Evolutionary conservation across 2,329 filamentous ascomycete genomes (phyloP), one percentile per base, ranked within the genome.

Genomic region (Penicillium palitans): DNA sequence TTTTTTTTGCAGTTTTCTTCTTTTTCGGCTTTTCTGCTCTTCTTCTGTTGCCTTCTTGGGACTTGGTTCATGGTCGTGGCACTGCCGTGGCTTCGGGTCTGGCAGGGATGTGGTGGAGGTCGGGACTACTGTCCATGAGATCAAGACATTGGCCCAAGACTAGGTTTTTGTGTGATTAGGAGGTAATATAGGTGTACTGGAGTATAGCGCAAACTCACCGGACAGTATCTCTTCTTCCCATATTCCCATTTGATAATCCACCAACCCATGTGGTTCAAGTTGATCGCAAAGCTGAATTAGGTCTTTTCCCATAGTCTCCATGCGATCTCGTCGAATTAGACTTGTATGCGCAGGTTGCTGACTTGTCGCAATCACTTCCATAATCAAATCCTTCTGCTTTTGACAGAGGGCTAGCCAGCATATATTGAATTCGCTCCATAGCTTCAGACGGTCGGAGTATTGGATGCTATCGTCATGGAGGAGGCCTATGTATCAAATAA

Each of bases 211-310:
- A 37, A 35, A 82, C 90, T 77, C 80, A 96, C 93, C 83, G 58
- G 85, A 84, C 66, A 95, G 85, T 67, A 98, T 97, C 70, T 90
- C 87, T 72, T 98, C 93, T 76, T 98, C 95, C 85, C 91, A 96
- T 27, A 98, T 90, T 9, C 95, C 95, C 79, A 96, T 96, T 70
- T 98, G 90, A 73, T 98, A 99, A 77, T 99, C 95, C 12, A 99
- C 91, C 48, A 99, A 79, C n/a, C 95, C 95, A 71, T 96, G 88
- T 65, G 89, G 88, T 75, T 98, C 93, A 61, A 98, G 84, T 51
- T 85, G 85, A 72, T 98, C 92, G 72, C 93, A 96, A 51, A 96
- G 81, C 51, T 87, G 84, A 56, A 96, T 84, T 31, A 99, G 77
- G 68, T 96, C 89, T 55, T 89, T 88, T 13, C 90, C 91, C 84